Base-by-base conservation (phyloP, 1,139 yeast species). In the Candida dubliniensis region DNA sequence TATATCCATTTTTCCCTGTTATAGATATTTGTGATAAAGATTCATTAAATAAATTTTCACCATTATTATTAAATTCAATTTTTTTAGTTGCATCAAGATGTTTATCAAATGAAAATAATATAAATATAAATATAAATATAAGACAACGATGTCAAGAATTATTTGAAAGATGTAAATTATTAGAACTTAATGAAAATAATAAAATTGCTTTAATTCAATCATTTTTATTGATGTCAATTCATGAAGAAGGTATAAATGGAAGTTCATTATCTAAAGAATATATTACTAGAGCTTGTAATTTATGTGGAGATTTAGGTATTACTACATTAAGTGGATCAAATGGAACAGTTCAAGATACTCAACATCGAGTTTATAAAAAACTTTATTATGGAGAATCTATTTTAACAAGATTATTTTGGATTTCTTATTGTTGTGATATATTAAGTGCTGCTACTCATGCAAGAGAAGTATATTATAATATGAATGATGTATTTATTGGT, bases 181-280 rank as follows among this genome's bases (percentile, higher is more conserved):
- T 63, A 26, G 63, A 61, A 41, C 44, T 58, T n/a, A 50, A 49
- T 6, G 67, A 63, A 31, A 48, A 47, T 2, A 58, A 61, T 41
- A 63, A 62, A 36, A 52, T 63, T n/a, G 51, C 58, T 0, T 48
- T 63, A 34, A 57, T 63, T 18, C 67, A 63, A 44, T 37, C 64
- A 1, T 62, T 47, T 37, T 43, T 61, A 24, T 46, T 63, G 30
- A 41, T 63, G 40, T 57, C 64, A 31, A 49, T 55, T 8, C 64
- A 63, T 30, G 68, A 63, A 45, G 67, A 63, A 42, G 60, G 64
- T 4, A 54, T 61, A 3, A 52, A 59, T 34, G 67, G 67, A 1
- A 52, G 65, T 0, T 52, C 55, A 7, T 39, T 48, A 2, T 53
- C 67, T 1, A 53, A 62, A 34, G 58, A 55, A 31, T 58, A 55